Percentiles rank a stretch among this genome's conserved stretches.
phyloP scores from a whole-genome alignment of 1,284 basidiomycete genomes.

The Boletus mariae region DNA sequence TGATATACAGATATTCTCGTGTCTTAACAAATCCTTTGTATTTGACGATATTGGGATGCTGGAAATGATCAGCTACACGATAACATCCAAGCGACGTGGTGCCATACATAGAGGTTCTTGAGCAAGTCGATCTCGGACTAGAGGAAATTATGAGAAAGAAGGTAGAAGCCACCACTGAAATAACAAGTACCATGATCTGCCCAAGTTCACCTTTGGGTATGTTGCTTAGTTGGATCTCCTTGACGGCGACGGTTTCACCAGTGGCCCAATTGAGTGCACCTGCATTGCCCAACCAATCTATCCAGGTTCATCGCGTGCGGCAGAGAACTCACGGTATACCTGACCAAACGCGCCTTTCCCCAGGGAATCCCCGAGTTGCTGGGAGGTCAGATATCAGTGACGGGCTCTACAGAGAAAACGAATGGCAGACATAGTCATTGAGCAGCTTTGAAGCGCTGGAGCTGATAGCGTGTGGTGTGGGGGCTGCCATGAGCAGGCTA shows the following conservation, averaged over 20 bases:
- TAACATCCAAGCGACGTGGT: background rate
- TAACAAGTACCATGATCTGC: slow-evolving; percentile 83
- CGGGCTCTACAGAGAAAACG: slow-evolving; percentile 1
- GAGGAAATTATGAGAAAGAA: slow-evolving; percentile 8
- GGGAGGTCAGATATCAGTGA: slow-evolving; percentile 10
- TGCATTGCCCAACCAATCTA: slow-evolving; percentile 28
- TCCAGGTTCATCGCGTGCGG: background rate
- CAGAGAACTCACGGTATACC: slow-evolving; percentile 74
- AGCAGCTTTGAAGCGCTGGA: slow-evolving; percentile 46
- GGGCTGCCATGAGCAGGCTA: slow-evolving; percentile 37
- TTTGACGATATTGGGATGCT: slow-evolving; percentile 96
- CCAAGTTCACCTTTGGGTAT: slow-evolving; percentile 91
- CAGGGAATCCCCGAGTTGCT: slow-evolving; percentile 94
- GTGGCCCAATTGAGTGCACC: slow-evolving; percentile 95
- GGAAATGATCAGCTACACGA: slow-evolving; percentile 10
- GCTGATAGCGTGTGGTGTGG: slow-evolving; percentile 41
- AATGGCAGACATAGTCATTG: slow-evolving; percentile 54
- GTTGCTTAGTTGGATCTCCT: slow-evolving; percentile 90
- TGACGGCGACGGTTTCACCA: slow-evolving; percentile 94
- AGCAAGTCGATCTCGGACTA: slow-evolving; percentile 96
- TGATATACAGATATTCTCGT: slow-evolving; percentile 91
- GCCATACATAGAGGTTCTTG: slow-evolving; percentile 87
- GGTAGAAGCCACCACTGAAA: slow-evolving; percentile 4
- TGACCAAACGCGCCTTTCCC: slow-evolving; percentile 94
- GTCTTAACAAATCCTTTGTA: slow-evolving; percentile 98